phyloP scores from a whole-genome alignment of 768 basidiomycete genomes.

The Agrocybe praecox region DNA sequence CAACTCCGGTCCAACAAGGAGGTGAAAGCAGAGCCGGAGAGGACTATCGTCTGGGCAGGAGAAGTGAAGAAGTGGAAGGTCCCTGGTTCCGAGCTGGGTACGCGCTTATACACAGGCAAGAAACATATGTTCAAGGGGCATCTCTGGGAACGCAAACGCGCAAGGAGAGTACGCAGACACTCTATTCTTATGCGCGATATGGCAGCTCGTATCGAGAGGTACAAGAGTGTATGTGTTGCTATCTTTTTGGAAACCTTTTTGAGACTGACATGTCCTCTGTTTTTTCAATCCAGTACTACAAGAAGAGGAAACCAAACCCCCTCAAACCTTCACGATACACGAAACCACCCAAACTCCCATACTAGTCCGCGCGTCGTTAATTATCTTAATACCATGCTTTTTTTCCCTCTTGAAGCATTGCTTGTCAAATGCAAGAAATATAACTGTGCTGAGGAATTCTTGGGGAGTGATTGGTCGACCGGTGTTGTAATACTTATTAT shows the following conservation, averaged over 20 bases:
- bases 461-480: no score
- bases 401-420: no score
- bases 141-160: slow-evolving; percentile 72
- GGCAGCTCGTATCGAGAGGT: slow-evolving; percentile 63
- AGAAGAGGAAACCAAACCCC: no score
- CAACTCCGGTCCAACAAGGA: not conserved
- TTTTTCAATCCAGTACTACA: no score
- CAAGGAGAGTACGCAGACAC: slow-evolving; percentile 47
- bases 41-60: slow-evolving; percentile 44
- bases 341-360: no score
- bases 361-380: no score
- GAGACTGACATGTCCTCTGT: slow-evolving; percentile 6
- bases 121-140: slow-evolving; percentile 96
- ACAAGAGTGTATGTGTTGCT: slow-evolving; percentile 56
- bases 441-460: no score
- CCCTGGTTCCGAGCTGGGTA: slow-evolving; percentile 56
- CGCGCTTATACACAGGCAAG: slow-evolving; percentile 72
- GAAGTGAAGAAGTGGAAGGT: slow-evolving; percentile 42
- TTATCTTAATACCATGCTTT: no score
- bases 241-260: slow-evolving; percentile 1
- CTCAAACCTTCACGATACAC: no score
- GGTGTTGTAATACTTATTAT: no score
- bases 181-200: slow-evolving; percentile 69
- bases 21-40: not conserved
- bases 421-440: no score